Evolutionary conservation across 441 rosid species (phyloP).

Genomic region (Syzygium malaccense): DNA sequence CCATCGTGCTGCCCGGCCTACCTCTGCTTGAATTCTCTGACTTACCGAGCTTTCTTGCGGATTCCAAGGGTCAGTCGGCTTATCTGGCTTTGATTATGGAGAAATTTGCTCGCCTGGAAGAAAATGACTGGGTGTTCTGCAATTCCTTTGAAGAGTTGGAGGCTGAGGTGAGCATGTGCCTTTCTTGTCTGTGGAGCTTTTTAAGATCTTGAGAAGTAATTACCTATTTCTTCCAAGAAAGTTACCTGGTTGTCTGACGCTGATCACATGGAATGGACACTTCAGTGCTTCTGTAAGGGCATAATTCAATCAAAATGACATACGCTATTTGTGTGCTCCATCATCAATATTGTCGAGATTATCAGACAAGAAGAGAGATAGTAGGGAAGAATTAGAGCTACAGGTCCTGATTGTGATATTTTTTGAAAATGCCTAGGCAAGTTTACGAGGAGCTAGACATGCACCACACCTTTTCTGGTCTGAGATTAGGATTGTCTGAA

Average conservation of each 20-base stretch:
- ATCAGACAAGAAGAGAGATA: not conserved
- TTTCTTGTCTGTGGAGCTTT: not conserved
- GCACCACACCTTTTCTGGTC: not conserved
- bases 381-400: not conserved
- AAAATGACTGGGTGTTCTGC: constrained; percentile 34
- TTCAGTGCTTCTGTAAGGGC: not conserved
- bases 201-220: not conserved
- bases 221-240: not conserved
- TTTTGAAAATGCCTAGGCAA: not conserved
- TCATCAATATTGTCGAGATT: not conserved
- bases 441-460: not conserved
- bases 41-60: constrained; percentile 31
- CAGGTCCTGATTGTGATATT: not conserved
- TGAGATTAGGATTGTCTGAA: not conserved
- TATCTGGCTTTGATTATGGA: constrained; percentile 30
- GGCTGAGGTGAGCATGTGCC: constrained; percentile 18
- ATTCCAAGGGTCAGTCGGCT: constrained; percentile 15
- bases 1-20: constrained; percentile 27
- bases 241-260: not conserved
- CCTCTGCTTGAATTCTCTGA: constrained; percentile 24
- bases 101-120: not conserved
- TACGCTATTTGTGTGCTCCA: not conserved
- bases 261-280: not conserved
- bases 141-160: constrained; percentile 40
- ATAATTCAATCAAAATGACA: not conserved